These are phyloP conservation scores for Lachancea dasiensis DNA, from an alignment of 805 yeast species.

Conservation along the genomic window DNA sequence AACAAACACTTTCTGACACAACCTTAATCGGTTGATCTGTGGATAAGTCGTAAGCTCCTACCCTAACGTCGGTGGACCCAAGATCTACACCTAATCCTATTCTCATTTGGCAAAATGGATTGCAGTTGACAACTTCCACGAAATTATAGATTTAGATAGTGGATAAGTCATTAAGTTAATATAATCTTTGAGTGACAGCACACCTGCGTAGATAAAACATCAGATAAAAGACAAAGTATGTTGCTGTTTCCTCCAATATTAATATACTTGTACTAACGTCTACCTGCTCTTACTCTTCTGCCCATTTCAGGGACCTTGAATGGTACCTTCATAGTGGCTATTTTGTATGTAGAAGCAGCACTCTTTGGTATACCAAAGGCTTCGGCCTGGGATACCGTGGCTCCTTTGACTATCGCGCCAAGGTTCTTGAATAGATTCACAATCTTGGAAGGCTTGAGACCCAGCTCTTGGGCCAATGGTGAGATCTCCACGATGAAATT, in stretches of 20 bases:
- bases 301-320: slow-evolving; percentile 81
- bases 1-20: slow-evolving; percentile 19
- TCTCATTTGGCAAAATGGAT: not conserved
- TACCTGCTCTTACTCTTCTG: slow-evolving; percentile 48
- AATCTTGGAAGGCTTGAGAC: slow-evolving; percentile 69
- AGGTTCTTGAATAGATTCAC: slow-evolving; percentile 65
- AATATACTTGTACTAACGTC: slow-evolving; percentile 4
- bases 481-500: slow-evolving; percentile 67
- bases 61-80: slow-evolving; percentile 46
- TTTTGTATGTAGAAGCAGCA: slow-evolving; percentile 57
- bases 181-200: too few species aligned
- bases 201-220: too few species aligned
- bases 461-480: slow-evolving; percentile 79
- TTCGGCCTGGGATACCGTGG: slow-evolving; percentile 69
- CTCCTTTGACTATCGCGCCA: slow-evolving; percentile 73
- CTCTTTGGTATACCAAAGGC: slow-evolving; percentile 61
- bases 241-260: too few species aligned
- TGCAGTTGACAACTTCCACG: not conserved
- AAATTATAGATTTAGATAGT: too few species aligned
- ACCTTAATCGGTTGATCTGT: slow-evolving; percentile 16
- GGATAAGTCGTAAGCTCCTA: slow-evolving; percentile 26
- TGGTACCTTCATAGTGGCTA: slow-evolving; percentile 83
- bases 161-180: too few species aligned
- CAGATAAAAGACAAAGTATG: too few species aligned
- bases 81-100: slow-evolving; percentile 42